Evolutionary conservation across 2,329 filamentous ascomycete species (phyloP), one percentile per base, ranked within the genome.

Genomic region (Sclerotinia borealis): DNA sequence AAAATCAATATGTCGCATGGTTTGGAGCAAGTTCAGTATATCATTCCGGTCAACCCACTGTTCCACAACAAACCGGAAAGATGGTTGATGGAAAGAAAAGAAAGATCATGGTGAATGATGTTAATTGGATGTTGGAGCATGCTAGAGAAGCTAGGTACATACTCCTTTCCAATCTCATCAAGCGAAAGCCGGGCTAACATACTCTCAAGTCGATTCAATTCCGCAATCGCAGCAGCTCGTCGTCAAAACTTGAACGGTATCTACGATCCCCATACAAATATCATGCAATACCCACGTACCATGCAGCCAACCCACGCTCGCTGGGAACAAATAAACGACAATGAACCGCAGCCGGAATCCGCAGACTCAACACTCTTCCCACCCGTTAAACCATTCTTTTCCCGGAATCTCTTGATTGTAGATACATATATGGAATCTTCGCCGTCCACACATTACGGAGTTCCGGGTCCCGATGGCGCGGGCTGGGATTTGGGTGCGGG

Each of bases 1-100:
- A 93, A 78, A 99, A 99, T 74, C 93, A 97, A 75, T 99, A 97
- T 73, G 95, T 99, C 34, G 95, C 95, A 34, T 99, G 95, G 95
- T 93, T 96, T 75, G 95, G 95, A 56, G 95, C 95, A 54, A 98
- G 93, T 75, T 88, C 91, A 45, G 95, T 99, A 29, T 99, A 99
- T 75, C 92, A 98, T 75, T 92, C 90, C 15, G 88, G 87, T 63
- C 85, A 83, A 1, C 91, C 92, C 1, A 87, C 88, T 27, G 86
- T 91, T n/a, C 91, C 92, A 2, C 80, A 88, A 64, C 86, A 86
- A 37, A 87, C 81, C 65, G 89, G 90, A 63, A 96, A 96, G 76
- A 81, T 79, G 39, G 76, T 86, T 9, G 90, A 93, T 69, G 83
- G 84, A 67, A 96, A 96, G 79, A 92, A 91, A 79, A 85, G 90